phyloP scores from a whole-genome alignment of 495 filamentous ascomycete genomes.

The Neurospora sp. region DNA sequence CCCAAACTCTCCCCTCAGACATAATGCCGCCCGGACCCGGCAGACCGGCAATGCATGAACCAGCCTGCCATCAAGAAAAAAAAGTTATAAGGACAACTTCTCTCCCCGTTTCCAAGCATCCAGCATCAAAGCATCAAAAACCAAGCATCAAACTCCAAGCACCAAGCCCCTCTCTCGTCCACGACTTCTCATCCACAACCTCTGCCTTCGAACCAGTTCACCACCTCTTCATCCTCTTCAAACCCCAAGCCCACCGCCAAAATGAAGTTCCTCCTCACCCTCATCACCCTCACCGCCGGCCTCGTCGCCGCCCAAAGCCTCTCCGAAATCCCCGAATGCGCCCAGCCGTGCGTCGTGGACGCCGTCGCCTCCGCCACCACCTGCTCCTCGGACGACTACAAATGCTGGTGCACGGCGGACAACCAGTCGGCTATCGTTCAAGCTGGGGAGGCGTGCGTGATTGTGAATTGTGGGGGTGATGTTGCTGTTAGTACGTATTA shows the following conservation, averaged over 20 bases:
- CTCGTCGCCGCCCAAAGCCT: not conserved
- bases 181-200: not conserved
- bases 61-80: not conserved
- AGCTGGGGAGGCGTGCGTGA: not conserved
- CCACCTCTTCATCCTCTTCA: not conserved
- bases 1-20: not conserved
- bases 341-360: not conserved
- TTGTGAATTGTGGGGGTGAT: not conserved
- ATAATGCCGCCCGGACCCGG: not conserved
- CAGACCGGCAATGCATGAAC: not conserved
- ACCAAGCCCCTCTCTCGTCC: not conserved
- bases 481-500: not conserved
- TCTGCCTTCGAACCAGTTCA: not conserved
- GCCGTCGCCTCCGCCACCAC: not conserved
- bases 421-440: not conserved
- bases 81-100: not conserved
- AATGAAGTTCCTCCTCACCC: not conserved
- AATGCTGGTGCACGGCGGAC: not conserved
- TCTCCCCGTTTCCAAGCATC: not conserved
- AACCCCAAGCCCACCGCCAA: not conserved
- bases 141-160: not conserved
- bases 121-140: not conserved
- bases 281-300: not conserved
- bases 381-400: not conserved
- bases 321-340: not conserved